These are phyloP conservation scores for Lepidium didymum DNA, from an alignment of 345 rosid genomes.

Conservation along the genomic window DNA sequence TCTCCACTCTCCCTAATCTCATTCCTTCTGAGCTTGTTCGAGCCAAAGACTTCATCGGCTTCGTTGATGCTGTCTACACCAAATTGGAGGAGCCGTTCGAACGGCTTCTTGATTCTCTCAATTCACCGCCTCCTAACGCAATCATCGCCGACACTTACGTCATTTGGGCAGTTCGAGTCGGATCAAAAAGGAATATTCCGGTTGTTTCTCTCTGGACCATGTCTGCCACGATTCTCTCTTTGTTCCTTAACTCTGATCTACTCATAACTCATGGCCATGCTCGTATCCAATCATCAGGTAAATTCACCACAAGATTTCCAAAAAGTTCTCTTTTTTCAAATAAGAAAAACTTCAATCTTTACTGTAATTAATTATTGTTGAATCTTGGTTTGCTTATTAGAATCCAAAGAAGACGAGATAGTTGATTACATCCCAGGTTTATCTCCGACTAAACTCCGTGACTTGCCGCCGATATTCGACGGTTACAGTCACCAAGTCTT, in stretches of 20 bases:
- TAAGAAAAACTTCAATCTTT: too few species aligned
- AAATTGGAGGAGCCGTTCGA: constrained; percentile 39
- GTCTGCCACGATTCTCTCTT: constrained; percentile 33
- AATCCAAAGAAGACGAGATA: constrained; percentile 17
- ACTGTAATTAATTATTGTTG: not conserved
- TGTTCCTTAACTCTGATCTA: constrained; percentile 20
- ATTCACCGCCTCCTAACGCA: constrained; percentile 15
- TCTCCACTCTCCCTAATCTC: constrained; percentile 21
- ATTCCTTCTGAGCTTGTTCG: constrained; percentile 27
- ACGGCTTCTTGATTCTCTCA: constrained; percentile 31
- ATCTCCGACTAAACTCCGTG: constrained; percentile 26
- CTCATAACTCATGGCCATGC: constrained; percentile 21
- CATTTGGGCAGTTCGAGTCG: constrained; percentile 34
- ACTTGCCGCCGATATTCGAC: constrained; percentile 23
- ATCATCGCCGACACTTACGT: constrained; percentile 35
- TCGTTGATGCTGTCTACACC: constrained; percentile 11
- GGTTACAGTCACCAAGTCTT: not conserved
- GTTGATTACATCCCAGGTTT: constrained; percentile 38
- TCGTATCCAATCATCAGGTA: constrained; percentile 30
- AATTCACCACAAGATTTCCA: not conserved
- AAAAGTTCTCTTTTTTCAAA: not conserved
- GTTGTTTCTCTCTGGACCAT: constrained; percentile 46
- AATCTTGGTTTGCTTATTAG: not conserved
- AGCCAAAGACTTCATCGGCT: constrained; percentile 9
- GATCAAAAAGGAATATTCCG: constrained; percentile 36